Conservation (phyloP, 768 basidiomycete species). For the Mycena vulgaris region DNA sequence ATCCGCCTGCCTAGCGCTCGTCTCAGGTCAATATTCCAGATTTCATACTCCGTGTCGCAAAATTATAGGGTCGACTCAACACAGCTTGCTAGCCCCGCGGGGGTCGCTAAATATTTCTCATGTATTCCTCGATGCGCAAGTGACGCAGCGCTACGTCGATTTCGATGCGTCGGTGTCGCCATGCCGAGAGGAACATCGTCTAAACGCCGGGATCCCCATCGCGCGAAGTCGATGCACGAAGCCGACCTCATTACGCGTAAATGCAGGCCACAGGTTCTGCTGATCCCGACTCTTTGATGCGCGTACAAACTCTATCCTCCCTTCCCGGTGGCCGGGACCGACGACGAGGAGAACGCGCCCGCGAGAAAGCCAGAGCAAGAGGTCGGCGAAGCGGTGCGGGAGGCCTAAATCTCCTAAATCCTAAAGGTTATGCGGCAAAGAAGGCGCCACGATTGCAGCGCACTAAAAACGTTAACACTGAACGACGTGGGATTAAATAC, state of each 20-base stretch:
- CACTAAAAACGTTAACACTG: background rate
- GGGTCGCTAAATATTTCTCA: too few relatives aligned
- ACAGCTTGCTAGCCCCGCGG: too few relatives aligned
- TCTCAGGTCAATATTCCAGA: too few relatives aligned
- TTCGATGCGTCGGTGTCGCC: background rate
- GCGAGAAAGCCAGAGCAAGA: background rate
- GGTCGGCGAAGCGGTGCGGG: background rate
- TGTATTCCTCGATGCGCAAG: too few relatives aligned
- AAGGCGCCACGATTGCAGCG: slow-evolving; percentile 5
- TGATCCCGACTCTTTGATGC: background rate
- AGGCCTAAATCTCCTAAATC: slow-evolving; percentile 18
- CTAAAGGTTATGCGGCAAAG: background rate
- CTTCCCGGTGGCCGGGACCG: slow-evolving; percentile 17
- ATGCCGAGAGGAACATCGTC: background rate
- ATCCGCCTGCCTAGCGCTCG: background rate
- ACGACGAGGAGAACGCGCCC: background rate
- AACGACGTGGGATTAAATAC: background rate
- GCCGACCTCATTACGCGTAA: background rate
- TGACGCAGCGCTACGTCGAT: too few relatives aligned
- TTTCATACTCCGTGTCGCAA: too few relatives aligned
- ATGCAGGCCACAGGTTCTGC: background rate
- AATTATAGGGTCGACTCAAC: too few relatives aligned
- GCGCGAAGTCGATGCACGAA: background rate
- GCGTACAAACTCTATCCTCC: background rate
- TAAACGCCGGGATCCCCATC: background rate